Percentiles rank a stretch among this genome's conserved stretches.
These are phyloP conservation scores for Cronartium quercuum DNA, from an alignment of 1,284 basidiomycete species.

Conservation along the genomic window DNA sequence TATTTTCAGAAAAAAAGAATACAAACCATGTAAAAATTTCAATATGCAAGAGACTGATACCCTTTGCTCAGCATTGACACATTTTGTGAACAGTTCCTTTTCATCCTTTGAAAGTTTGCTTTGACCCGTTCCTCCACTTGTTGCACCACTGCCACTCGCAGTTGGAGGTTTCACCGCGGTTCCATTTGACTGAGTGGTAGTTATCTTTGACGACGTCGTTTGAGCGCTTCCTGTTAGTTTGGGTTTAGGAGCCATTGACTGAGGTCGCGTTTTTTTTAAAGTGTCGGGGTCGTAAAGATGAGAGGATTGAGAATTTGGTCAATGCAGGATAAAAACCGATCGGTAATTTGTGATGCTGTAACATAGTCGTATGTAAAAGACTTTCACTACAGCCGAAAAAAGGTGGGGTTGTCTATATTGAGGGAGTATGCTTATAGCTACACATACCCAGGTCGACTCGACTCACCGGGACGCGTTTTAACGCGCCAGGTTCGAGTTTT, in stretches of 20 bases:
- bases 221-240: neutral
- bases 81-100: constrained; percentile 33
- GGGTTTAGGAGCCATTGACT: neutral
- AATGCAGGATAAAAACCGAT: too few relatives aligned
- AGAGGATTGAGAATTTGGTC: too few relatives aligned
- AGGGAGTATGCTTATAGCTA: too few relatives aligned
- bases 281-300: neutral
- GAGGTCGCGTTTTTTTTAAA: neutral
- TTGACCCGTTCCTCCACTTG: neutral
- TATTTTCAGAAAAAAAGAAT: neutral
- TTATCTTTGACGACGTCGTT: neutral
- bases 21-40: neutral
- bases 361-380: too few relatives aligned
- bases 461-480: neutral
- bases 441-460: neutral
- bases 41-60: neutral
- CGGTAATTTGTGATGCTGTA: too few relatives aligned
- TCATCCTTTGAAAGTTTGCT: constrained; percentile 39
- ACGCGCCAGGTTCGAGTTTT: neutral
- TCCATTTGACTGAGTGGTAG: neutral
- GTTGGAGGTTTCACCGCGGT: neutral
- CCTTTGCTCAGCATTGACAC: constrained; percentile 35
- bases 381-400: too few relatives aligned
- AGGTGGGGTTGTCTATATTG: too few relatives aligned
- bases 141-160: neutral